Evolutionary conservation across 768 basidiomycete species (phyloP), one percentile per base, ranked within the genome.

Genomic region (Ephemerocybe angulata): DNA sequence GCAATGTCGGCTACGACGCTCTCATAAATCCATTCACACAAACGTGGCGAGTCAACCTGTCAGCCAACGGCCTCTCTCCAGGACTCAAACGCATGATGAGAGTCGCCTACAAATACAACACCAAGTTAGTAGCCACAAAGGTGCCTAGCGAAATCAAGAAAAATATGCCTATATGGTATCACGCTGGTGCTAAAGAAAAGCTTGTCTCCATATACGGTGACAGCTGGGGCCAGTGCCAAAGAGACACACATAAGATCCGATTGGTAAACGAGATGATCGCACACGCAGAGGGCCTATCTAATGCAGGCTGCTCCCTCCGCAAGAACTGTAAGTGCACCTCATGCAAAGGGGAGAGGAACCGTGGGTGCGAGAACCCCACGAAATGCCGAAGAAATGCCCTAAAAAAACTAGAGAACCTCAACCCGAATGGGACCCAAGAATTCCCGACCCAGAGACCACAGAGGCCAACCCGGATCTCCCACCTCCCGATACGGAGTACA

Each of bases 131-230:
- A 19, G 56, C 59, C 0, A 24, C 50, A 11, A 50, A 42, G 0
- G 59, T 63, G 29, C 27, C 55, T 1, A 25, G 41, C 28, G 50
- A 62, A 0, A 37, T 62, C 0, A 49, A 50, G 17, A 8, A 48
- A 12, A 3, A 56, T 17, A 60, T 63, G 52, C 70, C 72, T 22
- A 63, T 72, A 0, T 74, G 69, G 70, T 60, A 66, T 49, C 72
- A n/a, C n/a, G n/a, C n/a, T n/a, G n/a, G n/a, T n/a, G n/a, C n/a
- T n/a, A n/a, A n/a, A n/a, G n/a, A n/a, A n/a, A n/a, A n/a, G n/a
- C n/a, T n/a, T n/a, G n/a, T n/a, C n/a, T n/a, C n/a, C n/a, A n/a
- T n/a, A n/a, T n/a, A n/a, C n/a, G n/a, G n/a, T n/a, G n/a, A n/a
- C n/a, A n/a, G n/a, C n/a, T n/a, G n/a, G n/a, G n/a, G n/a, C n/a